Evolutionary conservation across 768 basidiomycete genomes (phyloP).

Genomic region (Auricularia cornea): DNA sequence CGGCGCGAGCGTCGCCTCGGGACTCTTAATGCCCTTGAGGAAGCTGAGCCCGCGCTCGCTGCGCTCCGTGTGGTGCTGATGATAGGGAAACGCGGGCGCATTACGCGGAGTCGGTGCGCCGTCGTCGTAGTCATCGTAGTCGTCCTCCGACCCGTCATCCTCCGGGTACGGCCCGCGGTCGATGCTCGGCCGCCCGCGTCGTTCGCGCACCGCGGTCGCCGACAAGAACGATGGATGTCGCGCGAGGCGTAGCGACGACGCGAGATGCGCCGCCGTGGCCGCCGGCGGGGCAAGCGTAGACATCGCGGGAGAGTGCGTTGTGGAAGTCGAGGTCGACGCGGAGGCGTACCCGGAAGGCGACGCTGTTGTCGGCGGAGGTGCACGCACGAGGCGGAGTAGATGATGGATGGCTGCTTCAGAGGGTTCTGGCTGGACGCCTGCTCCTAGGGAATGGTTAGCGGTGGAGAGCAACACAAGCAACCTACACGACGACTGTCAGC

Average conservation of each 20-base stretch:
- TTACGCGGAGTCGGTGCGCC: neutral
- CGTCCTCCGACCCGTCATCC: neutral
- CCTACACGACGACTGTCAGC: conserved; percentile 37
- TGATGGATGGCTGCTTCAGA: conserved; percentile 63
- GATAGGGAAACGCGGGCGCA: neutral
- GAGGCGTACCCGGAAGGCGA: neutral
- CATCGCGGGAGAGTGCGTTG: conserved; percentile 39
- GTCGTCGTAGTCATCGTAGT: neutral
- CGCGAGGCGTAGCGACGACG: conserved; percentile 14
- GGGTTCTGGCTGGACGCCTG: conserved; percentile 37
- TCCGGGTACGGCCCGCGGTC: neutral
- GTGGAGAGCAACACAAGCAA: conserved; percentile 15
- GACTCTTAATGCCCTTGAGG: neutral
- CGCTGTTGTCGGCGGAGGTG: too few species aligned
- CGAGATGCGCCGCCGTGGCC: conserved; percentile 9
- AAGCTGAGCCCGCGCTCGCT: neutral
- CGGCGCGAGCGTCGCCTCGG: neutral
- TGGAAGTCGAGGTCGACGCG: neutral
- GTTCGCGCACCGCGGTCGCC: conserved; percentile 65
- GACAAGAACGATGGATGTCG: conserved; percentile 63
- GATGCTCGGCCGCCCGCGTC: conserved; percentile 46
- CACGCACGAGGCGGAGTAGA: conserved; percentile 38
- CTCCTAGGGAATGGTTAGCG: conserved; percentile 3
- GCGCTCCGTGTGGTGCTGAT: neutral
- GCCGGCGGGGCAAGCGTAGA: conserved; percentile 16